Base-by-base conservation (phyloP, 305 asterid genomes). In the Striga hermonthica region DNA sequence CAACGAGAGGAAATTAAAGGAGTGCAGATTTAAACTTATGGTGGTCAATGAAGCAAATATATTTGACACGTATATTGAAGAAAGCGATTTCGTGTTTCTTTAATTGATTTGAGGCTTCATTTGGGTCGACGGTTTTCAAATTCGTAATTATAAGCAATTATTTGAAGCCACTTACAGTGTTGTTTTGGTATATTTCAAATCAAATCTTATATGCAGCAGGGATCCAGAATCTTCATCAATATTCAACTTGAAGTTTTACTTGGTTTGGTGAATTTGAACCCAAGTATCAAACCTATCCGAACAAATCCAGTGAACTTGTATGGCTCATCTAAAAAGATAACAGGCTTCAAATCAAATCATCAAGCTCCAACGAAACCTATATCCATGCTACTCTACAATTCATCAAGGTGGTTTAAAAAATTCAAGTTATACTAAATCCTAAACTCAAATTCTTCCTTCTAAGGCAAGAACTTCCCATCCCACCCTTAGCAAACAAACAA, bases 1-100 rank as follows among this genome's bases (percentile, higher is more conserved):
- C 14, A 66, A 72, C 45, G 59, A 7, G 39, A 43, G 50, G 35
- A 56, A 56, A 66, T 59, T 9, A 58, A 15, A 37, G 22, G 48
- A 28, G 67, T 16, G 57, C 9, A 48, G 39, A 45, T 44, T 59
- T 9, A 72, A 60, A 54, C 7, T 37, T 37, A 53, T 11, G 49
- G 68, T 7, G 56, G 9, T 15, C 3, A 9, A 44, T 41, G 44
- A 7, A 50, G 22, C 34, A 59, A 53, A 59, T 6, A 31, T 6
- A 5, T 7, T 52, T 14, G 7, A n/a, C 6, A 53, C 10, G 34
- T n/a, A 47, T 1, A 37, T 2, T 9, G 47, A 36, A 64, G 58
- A 36, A 36, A 14, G 48, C 13, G 35, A 60, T 14, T n/a, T 48
- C 54, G 16, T 48, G 1, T 48, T 48, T 48, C 1, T n/a, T n/a